Percentiles rank a stretch among this genome's conserved stretches.
Conservation (phyloP, 1,284 basidiomycete genomes). For the Acaromyces ingoldii region DNA sequence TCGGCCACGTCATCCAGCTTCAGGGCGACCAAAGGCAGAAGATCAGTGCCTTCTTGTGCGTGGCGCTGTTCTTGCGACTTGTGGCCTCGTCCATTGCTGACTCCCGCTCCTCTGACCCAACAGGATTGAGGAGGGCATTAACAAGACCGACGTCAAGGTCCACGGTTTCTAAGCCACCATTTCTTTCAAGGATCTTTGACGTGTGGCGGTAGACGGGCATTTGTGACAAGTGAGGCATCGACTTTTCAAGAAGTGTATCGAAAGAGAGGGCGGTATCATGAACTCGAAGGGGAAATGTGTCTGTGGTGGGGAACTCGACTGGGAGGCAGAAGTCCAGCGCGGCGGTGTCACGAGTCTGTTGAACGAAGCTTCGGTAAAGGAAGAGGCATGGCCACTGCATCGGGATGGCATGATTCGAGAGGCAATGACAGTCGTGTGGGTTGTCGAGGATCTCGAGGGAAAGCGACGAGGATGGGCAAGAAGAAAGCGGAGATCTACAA, state of each 20-base stretch:
- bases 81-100: not conserved
- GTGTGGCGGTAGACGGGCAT: not conserved
- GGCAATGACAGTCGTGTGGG: too few relatives aligned
- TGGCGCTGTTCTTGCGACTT: not conserved
- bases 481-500: too few relatives aligned
- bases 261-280: not conserved
- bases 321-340: not conserved
- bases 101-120: not conserved
- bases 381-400: too few relatives aligned
- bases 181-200: not conserved
- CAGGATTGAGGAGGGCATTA: conserved; percentile 44
- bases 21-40: conserved; percentile 96
- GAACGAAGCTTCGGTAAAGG: too few relatives aligned
- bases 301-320: not conserved
- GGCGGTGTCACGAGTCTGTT: not conserved
- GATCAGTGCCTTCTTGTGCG: conserved; percentile 59
- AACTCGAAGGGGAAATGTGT: not conserved
- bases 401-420: too few relatives aligned
- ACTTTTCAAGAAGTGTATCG: not conserved
- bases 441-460: too few relatives aligned
- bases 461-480: too few relatives aligned
- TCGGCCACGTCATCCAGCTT: conserved; percentile 96
- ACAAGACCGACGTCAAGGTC: conserved; percentile 49
- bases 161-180: conserved; percentile 48
- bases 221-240: not conserved